Conservation (phyloP, 139 green algal genomes). For the Penium margaritaceum region DNA sequence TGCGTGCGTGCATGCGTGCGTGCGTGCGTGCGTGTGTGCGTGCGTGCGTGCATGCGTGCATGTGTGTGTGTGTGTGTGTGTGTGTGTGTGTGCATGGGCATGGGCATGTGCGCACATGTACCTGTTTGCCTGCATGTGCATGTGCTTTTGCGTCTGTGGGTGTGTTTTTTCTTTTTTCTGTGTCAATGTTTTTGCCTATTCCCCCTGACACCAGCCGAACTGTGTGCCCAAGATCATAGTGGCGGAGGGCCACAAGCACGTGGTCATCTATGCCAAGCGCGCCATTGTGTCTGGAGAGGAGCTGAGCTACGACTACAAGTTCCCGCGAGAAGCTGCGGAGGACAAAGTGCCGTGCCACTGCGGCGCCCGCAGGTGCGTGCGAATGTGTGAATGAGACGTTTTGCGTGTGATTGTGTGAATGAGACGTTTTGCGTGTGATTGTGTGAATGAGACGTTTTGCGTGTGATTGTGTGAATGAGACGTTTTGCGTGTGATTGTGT, state of each 20-base stretch:
- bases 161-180: not conserved
- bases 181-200: not conserved
- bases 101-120: not conserved
- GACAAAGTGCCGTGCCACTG: conserved; percentile 59
- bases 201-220: conserved; percentile 62
- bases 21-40: not conserved
- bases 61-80: not conserved
- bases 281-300: conserved; percentile 63
- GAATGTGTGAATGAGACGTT: no score
- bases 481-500: no score
- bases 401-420: no score
- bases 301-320: conserved; percentile 83
- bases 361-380: conserved; percentile 48
- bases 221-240: conserved; percentile 67
- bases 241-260: conserved; percentile 51
- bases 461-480: no score
- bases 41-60: not conserved
- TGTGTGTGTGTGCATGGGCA: not conserved
- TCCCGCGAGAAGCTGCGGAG: conserved; percentile 61
- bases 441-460: no score
- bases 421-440: no score
- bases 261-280: conserved; percentile 70
- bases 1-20: no score
- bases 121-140: not conserved
- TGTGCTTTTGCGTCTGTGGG: not conserved